A percentile compares a stretch with the other conserved stretches of the same genome.
phyloP scores from a whole-genome alignment of 2,329 filamentous ascomycete genomes.

The Monilinia fructicola region DNA sequence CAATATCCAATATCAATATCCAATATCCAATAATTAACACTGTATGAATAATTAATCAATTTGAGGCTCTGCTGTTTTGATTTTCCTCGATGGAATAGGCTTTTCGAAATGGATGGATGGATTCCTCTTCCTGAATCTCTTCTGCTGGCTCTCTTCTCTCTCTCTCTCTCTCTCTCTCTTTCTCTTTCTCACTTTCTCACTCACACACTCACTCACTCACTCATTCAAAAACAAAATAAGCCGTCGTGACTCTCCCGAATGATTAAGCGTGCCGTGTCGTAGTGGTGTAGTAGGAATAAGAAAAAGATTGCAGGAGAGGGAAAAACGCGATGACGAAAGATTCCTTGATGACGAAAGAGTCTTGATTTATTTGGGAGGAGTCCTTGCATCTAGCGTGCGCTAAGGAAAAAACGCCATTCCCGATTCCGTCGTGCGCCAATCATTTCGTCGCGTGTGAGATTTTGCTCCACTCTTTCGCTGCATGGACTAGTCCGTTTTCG shows the following conservation, averaged over 20 bases:
- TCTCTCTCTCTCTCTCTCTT: too few species aligned
- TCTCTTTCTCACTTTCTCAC: too few species aligned
- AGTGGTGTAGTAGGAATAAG: background rate
- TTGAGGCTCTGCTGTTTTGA: background rate
- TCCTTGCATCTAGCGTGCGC: background rate
- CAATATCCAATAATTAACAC: too few species aligned
- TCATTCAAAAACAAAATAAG: too few species aligned
- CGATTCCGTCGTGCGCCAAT: background rate
- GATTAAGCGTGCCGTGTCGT: too few species aligned
- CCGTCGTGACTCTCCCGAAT: too few species aligned
- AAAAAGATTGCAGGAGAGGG: background rate
- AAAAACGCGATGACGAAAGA: conserved; percentile 14
- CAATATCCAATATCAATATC: too few species aligned
- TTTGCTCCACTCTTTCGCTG: background rate
- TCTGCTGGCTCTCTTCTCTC: too few species aligned
- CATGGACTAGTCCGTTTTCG: background rate
- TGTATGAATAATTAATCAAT: background rate
- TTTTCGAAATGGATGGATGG: background rate
- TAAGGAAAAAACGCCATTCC: background rate
- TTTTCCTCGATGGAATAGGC: background rate
- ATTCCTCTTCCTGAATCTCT: background rate
- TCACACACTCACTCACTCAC: too few species aligned
- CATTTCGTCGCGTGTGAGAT: accelerated
- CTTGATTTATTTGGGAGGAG: background rate
- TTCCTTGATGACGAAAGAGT: background rate